phyloP scores from a whole-genome alignment of 495 filamentous ascomycete species.

The Sphaerosporella brunnea region DNA sequence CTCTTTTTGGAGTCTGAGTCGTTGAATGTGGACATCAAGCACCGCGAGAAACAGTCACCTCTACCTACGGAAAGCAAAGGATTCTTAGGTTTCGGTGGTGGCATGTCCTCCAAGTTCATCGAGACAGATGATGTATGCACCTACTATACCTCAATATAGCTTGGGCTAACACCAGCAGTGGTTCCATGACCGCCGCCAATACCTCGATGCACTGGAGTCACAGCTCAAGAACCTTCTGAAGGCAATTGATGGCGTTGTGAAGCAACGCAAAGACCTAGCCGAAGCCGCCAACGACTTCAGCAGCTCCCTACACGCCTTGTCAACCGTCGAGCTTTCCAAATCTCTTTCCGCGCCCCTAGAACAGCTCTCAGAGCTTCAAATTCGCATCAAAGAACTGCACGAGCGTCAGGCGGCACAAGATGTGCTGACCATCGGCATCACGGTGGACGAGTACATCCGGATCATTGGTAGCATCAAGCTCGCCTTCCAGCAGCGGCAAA shows the following conservation, averaged over 20 bases:
- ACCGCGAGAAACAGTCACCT: slow-evolving; percentile 75
- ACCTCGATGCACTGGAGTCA: slow-evolving; percentile 84
- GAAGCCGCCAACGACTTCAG: slow-evolving; percentile 90
- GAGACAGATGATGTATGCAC: slow-evolving; percentile 89
- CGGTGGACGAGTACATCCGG: slow-evolving; percentile 94
- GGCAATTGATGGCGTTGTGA: slow-evolving; percentile 78
- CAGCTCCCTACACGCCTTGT: slow-evolving; percentile 77
- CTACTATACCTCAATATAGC: not conserved
- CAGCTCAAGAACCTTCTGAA: slow-evolving; percentile 89
- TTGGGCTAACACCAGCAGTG: slow-evolving; percentile 33
- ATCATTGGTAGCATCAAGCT: slow-evolving; percentile 85
- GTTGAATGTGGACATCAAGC: slow-evolving; percentile 91
- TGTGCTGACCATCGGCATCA: slow-evolving; percentile 86
- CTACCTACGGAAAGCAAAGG: slow-evolving; percentile 82
- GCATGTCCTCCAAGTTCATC: slow-evolving; percentile 51
- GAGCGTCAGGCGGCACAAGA: slow-evolving; percentile 95
- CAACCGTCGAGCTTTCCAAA: slow-evolving; percentile 31
- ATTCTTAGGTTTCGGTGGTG: slow-evolving; percentile 60
- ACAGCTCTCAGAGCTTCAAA: slow-evolving; percentile 75
- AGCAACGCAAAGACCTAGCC: slow-evolving; percentile 75
- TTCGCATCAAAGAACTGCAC: slow-evolving; percentile 86
- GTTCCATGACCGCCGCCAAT: slow-evolving; percentile 92
- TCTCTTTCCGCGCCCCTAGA: slow-evolving; percentile 73
- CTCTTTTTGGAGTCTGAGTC: slow-evolving; percentile 90
- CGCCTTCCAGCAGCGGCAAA: slow-evolving; percentile 80